Percentiles rank a stretch among this genome's conserved stretches.
phyloP scores from a whole-genome alignment of 129 eudicot genomes.

The Arctium minus region DNA sequence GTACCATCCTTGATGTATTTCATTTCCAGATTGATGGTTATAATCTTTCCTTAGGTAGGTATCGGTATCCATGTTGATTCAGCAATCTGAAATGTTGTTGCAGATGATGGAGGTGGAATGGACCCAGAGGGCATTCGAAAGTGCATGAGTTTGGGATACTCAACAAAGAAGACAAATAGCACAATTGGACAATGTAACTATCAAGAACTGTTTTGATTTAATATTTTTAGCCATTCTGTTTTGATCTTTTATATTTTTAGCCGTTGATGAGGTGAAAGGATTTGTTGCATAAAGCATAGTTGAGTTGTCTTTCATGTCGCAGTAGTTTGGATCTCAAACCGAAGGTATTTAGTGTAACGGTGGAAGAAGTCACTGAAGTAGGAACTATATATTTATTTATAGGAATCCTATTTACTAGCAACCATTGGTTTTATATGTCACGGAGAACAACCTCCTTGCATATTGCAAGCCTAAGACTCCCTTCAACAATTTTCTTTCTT shows the following conservation, averaged over 20 bases:
- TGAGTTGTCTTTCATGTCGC: neutral
- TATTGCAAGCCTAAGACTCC: no score
- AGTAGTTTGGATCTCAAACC: neutral
- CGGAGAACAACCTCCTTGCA: no score
- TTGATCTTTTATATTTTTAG: neutral
- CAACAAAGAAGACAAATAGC: slow-evolving; percentile 76
- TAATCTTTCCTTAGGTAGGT: neutral
- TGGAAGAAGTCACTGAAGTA: neutral
- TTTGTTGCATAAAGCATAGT: slow-evolving; percentile 4
- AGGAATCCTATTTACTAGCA: no score
- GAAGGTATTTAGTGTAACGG: neutral
- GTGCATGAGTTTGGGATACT: slow-evolving; percentile 98
- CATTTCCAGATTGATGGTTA: neutral
- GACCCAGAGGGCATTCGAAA: slow-evolving; percentile 77
- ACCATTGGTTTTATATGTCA: no score
- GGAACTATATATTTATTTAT: no score
- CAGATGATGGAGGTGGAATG: slow-evolving; percentile 99
- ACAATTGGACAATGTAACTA: slow-evolving; percentile 90
- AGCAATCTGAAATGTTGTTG: slow-evolving; percentile 1
- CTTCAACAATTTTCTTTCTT: no score
- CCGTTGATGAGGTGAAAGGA: neutral
- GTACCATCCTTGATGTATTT: slow-evolving; percentile 27
- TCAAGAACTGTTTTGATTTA: neutral
- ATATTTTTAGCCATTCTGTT: neutral
- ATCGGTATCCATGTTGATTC: neutral